Evolutionary conservation across 2,329 filamentous ascomycete genomes (phyloP).

Genomic region (Colletotrichum lupini): DNA sequence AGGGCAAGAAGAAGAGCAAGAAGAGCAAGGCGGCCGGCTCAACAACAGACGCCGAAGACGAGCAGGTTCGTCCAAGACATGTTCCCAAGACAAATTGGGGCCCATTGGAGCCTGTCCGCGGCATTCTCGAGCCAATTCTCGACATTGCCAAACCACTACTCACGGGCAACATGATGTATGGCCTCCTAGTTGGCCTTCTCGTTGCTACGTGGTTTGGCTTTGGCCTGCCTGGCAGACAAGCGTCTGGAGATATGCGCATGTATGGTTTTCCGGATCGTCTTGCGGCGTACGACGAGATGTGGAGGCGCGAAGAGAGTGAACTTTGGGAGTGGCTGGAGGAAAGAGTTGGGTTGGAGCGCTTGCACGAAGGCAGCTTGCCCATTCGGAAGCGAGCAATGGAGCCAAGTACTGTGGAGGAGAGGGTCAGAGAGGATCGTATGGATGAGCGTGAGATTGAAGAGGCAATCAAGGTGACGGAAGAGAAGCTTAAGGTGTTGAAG

Average conservation of each 20-base stretch:
- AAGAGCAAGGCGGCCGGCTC: slow-evolving; percentile 60
- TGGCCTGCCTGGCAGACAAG: slow-evolving; percentile 54
- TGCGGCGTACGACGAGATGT: slow-evolving; percentile 92
- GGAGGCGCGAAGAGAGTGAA: slow-evolving; percentile 87
- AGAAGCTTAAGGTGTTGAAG: slow-evolving; percentile 82
- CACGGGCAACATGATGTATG: slow-evolving; percentile 81
- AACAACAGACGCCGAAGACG: slow-evolving; percentile 53
- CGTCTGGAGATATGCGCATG: slow-evolving; percentile 48
- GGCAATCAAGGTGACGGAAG: slow-evolving; percentile 87
- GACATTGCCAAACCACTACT: slow-evolving; percentile 78
- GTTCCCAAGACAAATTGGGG: slow-evolving; percentile 74
- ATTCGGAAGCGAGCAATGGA: slow-evolving; percentile 62
- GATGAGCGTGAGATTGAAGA: slow-evolving; percentile 79
- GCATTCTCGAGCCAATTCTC: slow-evolving; percentile 74
- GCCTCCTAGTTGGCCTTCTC: slow-evolving; percentile 78
- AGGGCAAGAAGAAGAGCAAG: slow-evolving; percentile 72
- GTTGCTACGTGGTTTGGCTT: slow-evolving; percentile 80
- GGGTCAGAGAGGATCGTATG: slow-evolving; percentile 69
- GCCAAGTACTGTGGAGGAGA: slow-evolving; percentile 69
- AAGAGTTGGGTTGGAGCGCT: slow-evolving; percentile 77
- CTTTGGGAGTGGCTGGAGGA: slow-evolving; percentile 96
- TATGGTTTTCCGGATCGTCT: slow-evolving; percentile 71
- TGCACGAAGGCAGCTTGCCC: slow-evolving; percentile 52
- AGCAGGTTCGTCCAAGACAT: slow-evolving; percentile 53
- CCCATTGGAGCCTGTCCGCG: slow-evolving; percentile 80